These are phyloP conservation scores for Drechslerella coelobrocha DNA, from an alignment of 2,329 filamentous ascomycete species.

Conservation along the genomic window DNA sequence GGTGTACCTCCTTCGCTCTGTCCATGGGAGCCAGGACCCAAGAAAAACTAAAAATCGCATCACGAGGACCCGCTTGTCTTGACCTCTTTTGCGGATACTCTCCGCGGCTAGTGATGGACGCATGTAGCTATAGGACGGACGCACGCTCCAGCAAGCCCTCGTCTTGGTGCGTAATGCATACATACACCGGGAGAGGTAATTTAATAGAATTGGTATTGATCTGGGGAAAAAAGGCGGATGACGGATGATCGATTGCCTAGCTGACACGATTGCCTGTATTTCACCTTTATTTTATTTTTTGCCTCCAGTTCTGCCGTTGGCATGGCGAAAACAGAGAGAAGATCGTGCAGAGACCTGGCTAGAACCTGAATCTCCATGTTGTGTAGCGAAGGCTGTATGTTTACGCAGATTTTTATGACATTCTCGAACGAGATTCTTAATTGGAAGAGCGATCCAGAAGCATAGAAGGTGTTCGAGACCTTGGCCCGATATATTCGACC, in stretches of 20 bases:
- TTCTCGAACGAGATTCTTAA: too few relatives aligned
- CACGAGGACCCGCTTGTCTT: slow-evolving; percentile 36
- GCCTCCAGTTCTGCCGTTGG: not conserved
- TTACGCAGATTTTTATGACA: too few relatives aligned
- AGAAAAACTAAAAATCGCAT: slow-evolving; percentile 22
- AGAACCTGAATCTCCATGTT: too few relatives aligned
- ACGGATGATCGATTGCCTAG: too few relatives aligned
- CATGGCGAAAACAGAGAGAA: too few relatives aligned
- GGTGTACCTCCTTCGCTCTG: not conserved
- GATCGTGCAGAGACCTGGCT: too few relatives aligned
- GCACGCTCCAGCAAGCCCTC: not conserved
- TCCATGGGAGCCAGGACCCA: not conserved
- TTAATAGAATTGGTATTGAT: not conserved
- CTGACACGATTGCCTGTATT: not conserved
- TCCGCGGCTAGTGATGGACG: not conserved
- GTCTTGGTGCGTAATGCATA: not conserved
- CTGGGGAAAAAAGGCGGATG: not conserved
- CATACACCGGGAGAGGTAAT: not conserved
- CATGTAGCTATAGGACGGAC: not conserved
- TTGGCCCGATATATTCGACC: not conserved
- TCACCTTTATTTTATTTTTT: not conserved
- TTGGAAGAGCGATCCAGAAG: not conserved
- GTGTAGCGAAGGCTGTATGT: too few relatives aligned
- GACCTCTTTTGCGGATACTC: slow-evolving; percentile 4
- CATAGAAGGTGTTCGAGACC: not conserved